Conservation (phyloP, 2,329 filamentous ascomycete species). For the Fusarium sp. region DNA sequence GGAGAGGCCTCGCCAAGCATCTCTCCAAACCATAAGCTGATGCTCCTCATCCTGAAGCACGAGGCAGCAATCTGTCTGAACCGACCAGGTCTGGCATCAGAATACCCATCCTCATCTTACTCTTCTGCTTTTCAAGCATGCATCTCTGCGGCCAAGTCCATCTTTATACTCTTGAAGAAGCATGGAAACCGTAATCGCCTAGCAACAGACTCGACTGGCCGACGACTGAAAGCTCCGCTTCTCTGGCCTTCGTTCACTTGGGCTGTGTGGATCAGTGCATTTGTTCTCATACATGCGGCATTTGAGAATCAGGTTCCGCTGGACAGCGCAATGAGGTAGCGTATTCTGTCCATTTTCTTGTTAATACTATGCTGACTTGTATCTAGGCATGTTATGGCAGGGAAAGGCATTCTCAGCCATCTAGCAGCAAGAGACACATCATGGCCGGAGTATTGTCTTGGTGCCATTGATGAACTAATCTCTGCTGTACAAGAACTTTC, state of each 20-base stretch:
- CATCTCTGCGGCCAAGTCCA: slow-evolving; percentile 61
- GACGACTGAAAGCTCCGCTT: slow-evolving; percentile 46
- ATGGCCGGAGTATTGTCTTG: slow-evolving; percentile 50
- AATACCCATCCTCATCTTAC: slow-evolving; percentile 57
- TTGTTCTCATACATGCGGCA: slow-evolving; percentile 63
- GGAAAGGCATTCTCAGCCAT: slow-evolving; percentile 45
- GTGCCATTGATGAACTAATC: slow-evolving; percentile 48
- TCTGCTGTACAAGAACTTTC: slow-evolving; percentile 45
- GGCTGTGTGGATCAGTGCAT: slow-evolving; percentile 65
- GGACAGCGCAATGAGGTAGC: slow-evolving; percentile 53
- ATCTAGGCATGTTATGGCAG: slow-evolving; percentile 45
- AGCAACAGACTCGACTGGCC: slow-evolving; percentile 6
- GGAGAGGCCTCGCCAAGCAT: slow-evolving; percentile 26
- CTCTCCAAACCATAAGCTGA: slow-evolving; percentile 52
- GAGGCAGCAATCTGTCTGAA: slow-evolving; percentile 65
- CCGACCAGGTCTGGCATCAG: slow-evolving; percentile 60
- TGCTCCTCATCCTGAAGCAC: slow-evolving; percentile 60
- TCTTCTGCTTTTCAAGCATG: slow-evolving; percentile 63
- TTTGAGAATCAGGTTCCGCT: slow-evolving; percentile 58
- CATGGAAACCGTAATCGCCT: slow-evolving; percentile 34
- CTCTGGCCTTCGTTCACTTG: slow-evolving; percentile 65
- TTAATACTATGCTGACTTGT: neutral
- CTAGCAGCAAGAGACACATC: slow-evolving; percentile 47
- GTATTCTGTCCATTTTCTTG: rapidly evolving
- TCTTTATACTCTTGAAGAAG: slow-evolving; percentile 56